These are phyloP conservation scores for Eucalyptus coolabah DNA, from an alignment of 345 rosid species.

Conservation along the genomic window DNA sequence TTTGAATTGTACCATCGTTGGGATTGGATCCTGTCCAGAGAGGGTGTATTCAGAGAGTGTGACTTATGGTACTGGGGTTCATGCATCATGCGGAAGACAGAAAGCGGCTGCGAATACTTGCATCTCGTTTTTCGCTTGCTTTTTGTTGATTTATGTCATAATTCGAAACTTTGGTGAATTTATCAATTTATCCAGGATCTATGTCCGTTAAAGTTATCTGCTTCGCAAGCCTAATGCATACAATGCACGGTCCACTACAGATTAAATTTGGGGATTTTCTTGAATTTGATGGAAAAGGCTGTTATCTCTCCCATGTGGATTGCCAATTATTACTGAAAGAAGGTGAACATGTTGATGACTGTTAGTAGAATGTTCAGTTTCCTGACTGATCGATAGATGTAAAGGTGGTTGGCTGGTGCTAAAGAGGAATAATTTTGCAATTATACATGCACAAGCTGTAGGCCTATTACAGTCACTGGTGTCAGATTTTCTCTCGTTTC, in stretches of 20 bases:
- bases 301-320: not conserved
- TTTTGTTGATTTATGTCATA: not conserved
- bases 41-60: not conserved
- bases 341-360: not conserved
- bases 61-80: not conserved
- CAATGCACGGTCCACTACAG: not conserved
- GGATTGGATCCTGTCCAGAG: not conserved
- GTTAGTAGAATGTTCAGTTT: not conserved
- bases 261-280: not conserved
- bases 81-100: not conserved
- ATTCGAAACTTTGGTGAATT: not conserved
- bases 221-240: not conserved
- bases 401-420: not conserved
- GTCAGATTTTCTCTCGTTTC: not conserved
- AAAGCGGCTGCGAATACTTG: not conserved
- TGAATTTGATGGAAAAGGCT: not conserved
- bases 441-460: not conserved
- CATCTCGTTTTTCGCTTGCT: not conserved
- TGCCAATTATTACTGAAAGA: not conserved
- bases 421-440: not conserved
- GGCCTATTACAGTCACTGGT: not conserved
- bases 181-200: not conserved
- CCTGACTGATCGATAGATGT: not conserved
- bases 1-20: not conserved
- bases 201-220: not conserved